Evolutionary conservation across 768 basidiomycete genomes (phyloP), one percentile per base, ranked within the genome.

Genomic region (Kwoniella botswanensis): DNA sequence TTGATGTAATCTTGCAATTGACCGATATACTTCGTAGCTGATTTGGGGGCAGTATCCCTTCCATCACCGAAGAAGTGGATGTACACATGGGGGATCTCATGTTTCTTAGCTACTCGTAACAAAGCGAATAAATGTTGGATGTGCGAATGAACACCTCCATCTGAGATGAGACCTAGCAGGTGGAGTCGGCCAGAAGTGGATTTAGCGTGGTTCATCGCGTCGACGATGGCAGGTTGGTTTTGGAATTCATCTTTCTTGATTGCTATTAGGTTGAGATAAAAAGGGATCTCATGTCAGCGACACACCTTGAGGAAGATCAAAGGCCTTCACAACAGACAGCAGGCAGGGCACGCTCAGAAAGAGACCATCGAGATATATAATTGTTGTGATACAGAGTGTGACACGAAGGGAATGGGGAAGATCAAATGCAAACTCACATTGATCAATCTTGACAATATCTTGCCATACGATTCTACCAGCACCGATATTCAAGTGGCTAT

Each of bases 101-200:
- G 84, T 80, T 92, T 90, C 81, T 96, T 95, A 24, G 94, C 95
- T 5, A 91, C 91, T 82, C 93, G 92, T 75, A 98, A 89, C 12
- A 98, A 88, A 1, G 94, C 94, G 77, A 90, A 93, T 46, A 98
- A 88, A 83, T 97, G 94, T 62, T 83, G 88, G 82, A 93, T 96
- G 84, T 96, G 94, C 1, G 95, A 96, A 85, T 96, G 95, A n/a
- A 97, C 94, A 76, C 94, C 94, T 41, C 94, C 94, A 74, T 98
- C 94, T 15, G 94, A 97, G 81, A 95, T 92, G 79, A 96, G 86
- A 70, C 94, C 94, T 63, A 94, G 85, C n/a, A 95, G 85, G 83
- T 98, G 94, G 21, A 98, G 84, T 56, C 94, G 87, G 18, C 94
- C 93, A 71, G 89, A 93, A 3, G 89, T 89, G 26, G 90, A 87